phyloP scores from a whole-genome alignment of 768 basidiomycete species.

The Tubosaeta sp. region DNA sequence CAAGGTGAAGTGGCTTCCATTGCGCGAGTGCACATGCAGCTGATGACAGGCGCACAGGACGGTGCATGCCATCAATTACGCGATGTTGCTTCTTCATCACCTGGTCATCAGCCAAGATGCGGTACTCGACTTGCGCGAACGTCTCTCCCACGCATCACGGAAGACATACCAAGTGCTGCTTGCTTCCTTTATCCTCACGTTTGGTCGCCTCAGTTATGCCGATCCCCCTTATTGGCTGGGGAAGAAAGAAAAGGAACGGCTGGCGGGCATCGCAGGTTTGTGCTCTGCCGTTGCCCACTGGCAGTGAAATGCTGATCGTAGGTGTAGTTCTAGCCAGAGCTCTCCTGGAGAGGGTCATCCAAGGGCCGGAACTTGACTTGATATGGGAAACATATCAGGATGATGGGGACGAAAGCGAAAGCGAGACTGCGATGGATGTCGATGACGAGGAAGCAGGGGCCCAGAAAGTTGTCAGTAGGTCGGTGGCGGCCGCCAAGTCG shows the following conservation, averaged over 20 bases:
- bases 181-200: slow-evolving; percentile 71
- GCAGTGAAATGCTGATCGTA: slow-evolving; percentile 2
- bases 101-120: slow-evolving; percentile 51
- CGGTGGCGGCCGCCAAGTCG: background rate
- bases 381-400: slow-evolving; percentile 60
- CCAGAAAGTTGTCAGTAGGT: slow-evolving; percentile 16
- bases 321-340: slow-evolving; percentile 52
- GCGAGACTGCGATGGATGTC: slow-evolving; percentile 41
- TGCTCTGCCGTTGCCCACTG: background rate
- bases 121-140: slow-evolving; percentile 49
- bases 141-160: slow-evolving; percentile 51
- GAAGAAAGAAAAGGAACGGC: slow-evolving; percentile 33
- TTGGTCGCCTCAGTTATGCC: slow-evolving; percentile 71
- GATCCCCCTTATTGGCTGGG: slow-evolving; percentile 61
- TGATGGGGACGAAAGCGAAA: slow-evolving; percentile 36
- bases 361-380: slow-evolving; percentile 65
- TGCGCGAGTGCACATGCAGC: background rate
- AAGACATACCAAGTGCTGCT: slow-evolving; percentile 57
- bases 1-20: slow-evolving; percentile 17
- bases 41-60: slow-evolving; percentile 34
- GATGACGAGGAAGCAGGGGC: slow-evolving; percentile 53
- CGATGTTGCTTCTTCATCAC: slow-evolving; percentile 44
- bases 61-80: slow-evolving; percentile 47
- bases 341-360: slow-evolving; percentile 62
- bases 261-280: slow-evolving; percentile 49